Evolutionary conservation across 305 asterid species (phyloP), one percentile per base, ranked within the genome.

Genomic region (Solanum aculeatissimum): DNA sequence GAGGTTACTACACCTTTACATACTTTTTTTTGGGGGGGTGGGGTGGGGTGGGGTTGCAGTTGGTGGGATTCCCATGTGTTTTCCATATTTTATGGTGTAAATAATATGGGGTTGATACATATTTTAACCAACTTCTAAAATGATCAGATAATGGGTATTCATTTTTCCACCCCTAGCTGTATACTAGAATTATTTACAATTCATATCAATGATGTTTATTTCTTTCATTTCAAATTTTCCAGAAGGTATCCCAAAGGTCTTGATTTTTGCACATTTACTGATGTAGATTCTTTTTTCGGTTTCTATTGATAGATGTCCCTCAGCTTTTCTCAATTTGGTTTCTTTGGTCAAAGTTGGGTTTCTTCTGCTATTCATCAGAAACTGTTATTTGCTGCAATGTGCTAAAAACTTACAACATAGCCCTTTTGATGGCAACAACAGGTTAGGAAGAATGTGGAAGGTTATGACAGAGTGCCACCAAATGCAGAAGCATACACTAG

Each of bases 381-480:
- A 29, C 45, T 53, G 13, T 19, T 78, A 51, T 32, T 78, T 53
- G n/a, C 66, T 78, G 19, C 11, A 18, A 32, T 29, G 32, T 32
- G 19, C 49, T 19, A 51, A 49, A 75, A 32, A 6, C 82, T 77
- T 49, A 11, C 65, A 18, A 5, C 45, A 29, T 51, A 77, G 4
- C 32, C 27, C 66, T 54, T 9, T 53, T 53, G 9, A 53, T 78
- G 66, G 80, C 19, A 16, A 14, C 15, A 71, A 84, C 95, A 96
- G 99, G 88, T 88, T 94, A 82, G 89, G 93, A 82, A 93, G 89
- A 83, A 97, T 95, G 99, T 97, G 99, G 99, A 92, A 92, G 87
- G 95, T 87, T 43, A 97, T 97, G 98, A 97, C 97, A 0, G 97
- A 95, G 88, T 94, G 99, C 88, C 99, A 97, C 86, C 96, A 88